A percentile compares a stretch with the other conserved stretches of the same genome.
These are phyloP conservation scores for Scheffersomyces parashehatae DNA, from an alignment of 1,139 yeast species.

Conservation along the genomic window DNA sequence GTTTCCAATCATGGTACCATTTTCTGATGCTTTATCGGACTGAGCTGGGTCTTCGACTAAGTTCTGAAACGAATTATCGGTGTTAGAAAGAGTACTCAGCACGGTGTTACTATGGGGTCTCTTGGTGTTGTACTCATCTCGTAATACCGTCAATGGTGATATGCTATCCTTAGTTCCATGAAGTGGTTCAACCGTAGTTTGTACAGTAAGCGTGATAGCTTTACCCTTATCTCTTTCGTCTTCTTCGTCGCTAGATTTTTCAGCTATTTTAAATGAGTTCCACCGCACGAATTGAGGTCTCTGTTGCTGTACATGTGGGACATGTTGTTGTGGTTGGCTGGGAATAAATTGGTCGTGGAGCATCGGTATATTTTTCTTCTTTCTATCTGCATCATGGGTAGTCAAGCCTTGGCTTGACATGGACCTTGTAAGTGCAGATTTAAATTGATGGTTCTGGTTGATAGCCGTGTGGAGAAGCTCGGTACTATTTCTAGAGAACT, in stretches of 20 bases:
- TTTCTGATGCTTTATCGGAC: slow-evolving; percentile 3
- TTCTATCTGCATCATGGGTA: slow-evolving; percentile 2
- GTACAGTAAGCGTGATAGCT: background rate
- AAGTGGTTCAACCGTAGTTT: background rate
- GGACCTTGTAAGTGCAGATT: slow-evolving; percentile 6
- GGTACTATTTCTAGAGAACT: slow-evolving; percentile 3
- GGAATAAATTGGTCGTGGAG: slow-evolving; percentile 4
- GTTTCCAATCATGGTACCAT: background rate
- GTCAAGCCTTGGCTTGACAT: slow-evolving; percentile 4
- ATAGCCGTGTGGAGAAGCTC: slow-evolving; percentile 10
- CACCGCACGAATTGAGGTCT: slow-evolving; percentile 24
- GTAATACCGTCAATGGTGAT: slow-evolving; percentile 31
- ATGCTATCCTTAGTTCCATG: slow-evolving; percentile 12
- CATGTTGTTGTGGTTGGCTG: background rate
- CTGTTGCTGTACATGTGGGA: background rate
- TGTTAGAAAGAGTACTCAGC: slow-evolving; percentile 5
- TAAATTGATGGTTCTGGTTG: slow-evolving; percentile 9
- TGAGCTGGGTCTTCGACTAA: slow-evolving; percentile 8
- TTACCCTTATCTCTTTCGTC: background rate
- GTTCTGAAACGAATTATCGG: slow-evolving; percentile 25
- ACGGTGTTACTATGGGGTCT: slow-evolving; percentile 16
- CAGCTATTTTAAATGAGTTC: slow-evolving; percentile 17
- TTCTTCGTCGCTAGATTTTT: slow-evolving; percentile 2
- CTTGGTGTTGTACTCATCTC: slow-evolving; percentile 30
- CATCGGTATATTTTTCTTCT: slow-evolving; percentile 22